These are phyloP conservation scores for Podaxis sp. DNA, from an alignment of 768 basidiomycete genomes.

Conservation along the genomic window DNA sequence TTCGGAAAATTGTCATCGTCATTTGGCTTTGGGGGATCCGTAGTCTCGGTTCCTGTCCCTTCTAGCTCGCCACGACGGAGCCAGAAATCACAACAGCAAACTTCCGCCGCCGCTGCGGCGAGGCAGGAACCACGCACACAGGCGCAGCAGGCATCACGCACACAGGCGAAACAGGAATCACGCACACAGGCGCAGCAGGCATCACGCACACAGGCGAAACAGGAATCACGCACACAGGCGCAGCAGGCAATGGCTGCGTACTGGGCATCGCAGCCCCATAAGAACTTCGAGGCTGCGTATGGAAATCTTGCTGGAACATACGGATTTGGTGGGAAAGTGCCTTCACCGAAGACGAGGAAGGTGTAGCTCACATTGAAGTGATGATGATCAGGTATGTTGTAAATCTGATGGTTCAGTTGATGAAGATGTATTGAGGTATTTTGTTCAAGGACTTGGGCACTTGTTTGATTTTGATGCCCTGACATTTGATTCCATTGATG, in stretches of 20 bases:
- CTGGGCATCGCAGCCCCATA: constrained; percentile 10
- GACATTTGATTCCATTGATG: neutral
- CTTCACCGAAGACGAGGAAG: constrained; percentile 3
- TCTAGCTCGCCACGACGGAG: neutral
- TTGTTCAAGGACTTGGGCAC: neutral
- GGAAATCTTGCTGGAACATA: constrained; percentile 1
- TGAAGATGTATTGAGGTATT: neutral
- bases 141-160: neutral
- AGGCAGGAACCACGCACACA: neutral
- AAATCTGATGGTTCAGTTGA: neutral
- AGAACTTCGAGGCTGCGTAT: constrained; percentile 10
- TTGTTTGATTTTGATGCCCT: neutral
- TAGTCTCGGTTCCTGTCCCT: neutral
- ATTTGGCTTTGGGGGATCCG: neutral
- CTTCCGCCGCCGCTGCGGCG: neutral
- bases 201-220: neutral
- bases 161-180: neutral
- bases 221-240: neutral
- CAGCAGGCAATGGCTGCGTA: constrained; percentile 8
- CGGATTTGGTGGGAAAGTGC: constrained; percentile 7
- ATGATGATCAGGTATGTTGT: neutral
- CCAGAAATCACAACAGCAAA: neutral
- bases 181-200: neutral
- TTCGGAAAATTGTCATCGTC: constrained; percentile 9
- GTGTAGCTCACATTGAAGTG: neutral